phyloP scores from a whole-genome alignment of 495 filamentous ascomycete species.

The Lophiostoma macrostomum region DNA sequence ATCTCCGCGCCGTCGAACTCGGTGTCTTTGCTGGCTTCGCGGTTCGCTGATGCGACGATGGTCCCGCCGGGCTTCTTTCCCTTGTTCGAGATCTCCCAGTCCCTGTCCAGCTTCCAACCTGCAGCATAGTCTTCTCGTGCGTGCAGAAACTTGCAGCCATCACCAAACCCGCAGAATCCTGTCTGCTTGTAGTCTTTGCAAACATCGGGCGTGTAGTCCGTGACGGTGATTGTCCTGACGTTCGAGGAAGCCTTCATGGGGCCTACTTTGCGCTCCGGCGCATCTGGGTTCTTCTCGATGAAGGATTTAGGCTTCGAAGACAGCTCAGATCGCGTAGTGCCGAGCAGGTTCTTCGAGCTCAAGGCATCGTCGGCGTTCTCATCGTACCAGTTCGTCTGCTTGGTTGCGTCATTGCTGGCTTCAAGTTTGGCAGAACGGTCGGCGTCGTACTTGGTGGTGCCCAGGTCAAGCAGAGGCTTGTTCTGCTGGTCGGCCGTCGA shows the following conservation, averaged over 20 bases:
- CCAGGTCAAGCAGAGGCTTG: conserved; percentile 43
- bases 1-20: conserved; percentile 70
- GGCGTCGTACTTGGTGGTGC: conserved; percentile 57
- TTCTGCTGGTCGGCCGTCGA: conserved; percentile 48
- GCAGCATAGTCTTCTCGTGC: conserved; percentile 83
- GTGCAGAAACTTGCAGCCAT: conserved; percentile 86
- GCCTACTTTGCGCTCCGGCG: conserved; percentile 67
- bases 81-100: conserved; percentile 85
- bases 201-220: conserved; percentile 88
- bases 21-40: conserved; percentile 46
- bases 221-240: conserved; percentile 84
- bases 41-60: conserved; percentile 60
- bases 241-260: conserved; percentile 88
- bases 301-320: conserved; percentile 56
- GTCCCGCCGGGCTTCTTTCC: conserved; percentile 65
- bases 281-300: conserved; percentile 80
- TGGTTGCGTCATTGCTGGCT: conserved; percentile 83
- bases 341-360: conserved; percentile 60
- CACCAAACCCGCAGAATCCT: conserved; percentile 78
- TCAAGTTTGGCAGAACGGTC: conserved; percentile 58
- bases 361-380: conserved; percentile 54
- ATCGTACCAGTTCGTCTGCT: conserved; percentile 86
- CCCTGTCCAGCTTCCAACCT: conserved; percentile 91
- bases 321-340: conserved; percentile 60
- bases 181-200: conserved; percentile 96